A percentile compares a stretch with the other conserved stretches of the same genome.
These are phyloP conservation scores for Astragalus glycyphyllos DNA, from an alignment of 306 rosid species.

Conservation along the genomic window DNA sequence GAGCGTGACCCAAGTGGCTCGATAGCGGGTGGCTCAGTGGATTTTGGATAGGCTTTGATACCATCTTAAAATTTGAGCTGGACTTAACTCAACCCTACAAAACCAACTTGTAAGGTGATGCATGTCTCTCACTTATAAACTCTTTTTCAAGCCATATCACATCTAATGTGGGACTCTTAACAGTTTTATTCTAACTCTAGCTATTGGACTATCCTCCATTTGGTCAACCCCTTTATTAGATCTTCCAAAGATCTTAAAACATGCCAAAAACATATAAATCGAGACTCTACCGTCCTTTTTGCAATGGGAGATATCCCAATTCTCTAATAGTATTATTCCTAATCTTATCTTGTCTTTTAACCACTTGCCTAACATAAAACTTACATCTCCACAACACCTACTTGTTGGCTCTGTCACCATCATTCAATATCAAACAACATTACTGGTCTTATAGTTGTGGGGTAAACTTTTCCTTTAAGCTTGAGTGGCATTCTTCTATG, in stretches of 20 bases:
- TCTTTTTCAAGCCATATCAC: too few species aligned
- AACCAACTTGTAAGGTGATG: too few species aligned
- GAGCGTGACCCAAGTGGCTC: too few species aligned
- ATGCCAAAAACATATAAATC: not conserved
- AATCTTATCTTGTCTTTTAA: not conserved
- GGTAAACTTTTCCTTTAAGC: not conserved
- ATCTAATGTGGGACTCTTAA: too few species aligned
- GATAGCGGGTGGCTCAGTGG: too few species aligned
- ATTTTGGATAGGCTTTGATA: too few species aligned
- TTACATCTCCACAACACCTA: not conserved
- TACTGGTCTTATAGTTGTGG: not conserved
- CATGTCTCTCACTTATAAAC: too few species aligned
- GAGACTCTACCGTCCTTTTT: conserved; percentile 3
- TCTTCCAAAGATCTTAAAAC: not conserved
- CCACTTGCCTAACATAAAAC: not conserved
- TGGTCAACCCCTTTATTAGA: not conserved
- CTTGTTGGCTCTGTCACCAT: not conserved
- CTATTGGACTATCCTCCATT: not conserved
- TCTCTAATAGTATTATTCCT: conserved; percentile 8
- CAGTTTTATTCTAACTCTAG: not conserved
- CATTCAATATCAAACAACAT: not conserved
- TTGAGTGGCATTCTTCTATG: not conserved
- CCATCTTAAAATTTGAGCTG: too few species aligned
- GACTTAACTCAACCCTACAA: too few species aligned
- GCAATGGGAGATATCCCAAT: not conserved